Evolutionary conservation across 805 yeast genomes (phyloP), one percentile per base, ranked within the genome.

Genomic region (Metschnikowia colocasiae): DNA sequence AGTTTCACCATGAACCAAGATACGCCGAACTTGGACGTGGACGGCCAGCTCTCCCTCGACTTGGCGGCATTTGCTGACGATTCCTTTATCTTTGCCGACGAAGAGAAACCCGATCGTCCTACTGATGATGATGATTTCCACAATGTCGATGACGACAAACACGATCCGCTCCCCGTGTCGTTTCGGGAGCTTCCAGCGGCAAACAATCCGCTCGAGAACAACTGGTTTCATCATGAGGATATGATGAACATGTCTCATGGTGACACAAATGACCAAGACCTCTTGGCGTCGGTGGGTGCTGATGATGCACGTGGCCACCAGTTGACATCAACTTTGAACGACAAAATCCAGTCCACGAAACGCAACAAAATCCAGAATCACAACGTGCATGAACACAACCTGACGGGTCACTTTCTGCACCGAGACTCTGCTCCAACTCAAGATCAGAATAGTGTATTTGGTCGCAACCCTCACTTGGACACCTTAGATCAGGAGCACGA

Each of bases 51-150:
- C 9, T 65, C 71, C 25, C 59, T 73, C 15, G 94, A 86, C 59
- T 73, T 86, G 52, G 86, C 88, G 15, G 91, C 90, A 1, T 86
- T 86, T 74, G 92, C 91, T 0, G 91, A 85, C 57, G 91, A 85
- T 49, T 77, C 87, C 2, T 86, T 86, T 55, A 78, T 86, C 2
- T 86, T 86, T 60, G 89, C 92, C 1, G 94, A 86, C 59, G 94
- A 87, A 59, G 92, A 85, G 30, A 85, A 85, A 59, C 83, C 84
- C 1, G 74, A 62, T 35, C 46, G 68, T 50, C 50, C 46, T 7
- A 45, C 50, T 30, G 48, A 51, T 18, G 59, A 59, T 26, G 22
- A 31, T 13, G 25, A 32, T 15, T 18, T 22, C 45, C 32, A 15
- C 29, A n/a, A 29, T 16, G 8, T 5, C n/a, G 32, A 32, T 9